Evolutionary conservation across 2,329 filamentous ascomycete species (phyloP), one percentile per base, ranked within the genome.

Genomic region (Leptographium galeiforme): DNA sequence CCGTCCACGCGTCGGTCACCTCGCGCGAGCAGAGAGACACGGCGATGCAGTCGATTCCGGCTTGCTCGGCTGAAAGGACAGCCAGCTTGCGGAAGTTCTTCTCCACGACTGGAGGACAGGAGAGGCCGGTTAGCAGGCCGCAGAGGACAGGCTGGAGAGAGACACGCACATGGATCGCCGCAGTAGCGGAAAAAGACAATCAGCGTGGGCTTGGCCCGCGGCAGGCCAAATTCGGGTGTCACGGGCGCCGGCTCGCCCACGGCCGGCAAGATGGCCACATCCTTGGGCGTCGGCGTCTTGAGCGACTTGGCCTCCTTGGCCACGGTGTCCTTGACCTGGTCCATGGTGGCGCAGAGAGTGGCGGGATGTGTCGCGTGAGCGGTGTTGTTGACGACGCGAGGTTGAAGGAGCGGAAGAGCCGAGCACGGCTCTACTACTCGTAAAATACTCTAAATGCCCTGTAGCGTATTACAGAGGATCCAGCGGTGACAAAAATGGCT

Each of bases 131-230:
- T 7, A 49, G 32, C 33, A 41, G 38, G 39, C 25, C 8, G 34
- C 25, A 1, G 16, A 25, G n/a, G 12, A 5, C 32, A n/a, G 34
- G 14, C 30, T n/a, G 12, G n/a, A 30, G 33, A 32, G 25, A 36
- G 46, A 25, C 30, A 66, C 75, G 63, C 74, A 85, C 84, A 87
- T 12, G 84, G 84, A 68, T 84, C 87, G 38, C 84, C 85, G 63
- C 84, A 88, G 64, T 88, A 84, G 38, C 85, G 73, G 7, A 89
- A 72, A 61, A 89, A 89, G 16, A 79, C 74, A 19, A 89, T 67
- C 1, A 89, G 63, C 0, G 76, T 78, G 0, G 80, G 79, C 60
- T 77, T 79, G 30, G 69, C 67, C 44, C 71, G 66, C 1, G 77
- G 74, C n/a, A 85, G 65, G 8, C 63, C 62, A 7, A 87, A 67